Base-by-base conservation (phyloP, 1,284 basidiomycete species). In the Cystobasidium pallidum region DNA sequence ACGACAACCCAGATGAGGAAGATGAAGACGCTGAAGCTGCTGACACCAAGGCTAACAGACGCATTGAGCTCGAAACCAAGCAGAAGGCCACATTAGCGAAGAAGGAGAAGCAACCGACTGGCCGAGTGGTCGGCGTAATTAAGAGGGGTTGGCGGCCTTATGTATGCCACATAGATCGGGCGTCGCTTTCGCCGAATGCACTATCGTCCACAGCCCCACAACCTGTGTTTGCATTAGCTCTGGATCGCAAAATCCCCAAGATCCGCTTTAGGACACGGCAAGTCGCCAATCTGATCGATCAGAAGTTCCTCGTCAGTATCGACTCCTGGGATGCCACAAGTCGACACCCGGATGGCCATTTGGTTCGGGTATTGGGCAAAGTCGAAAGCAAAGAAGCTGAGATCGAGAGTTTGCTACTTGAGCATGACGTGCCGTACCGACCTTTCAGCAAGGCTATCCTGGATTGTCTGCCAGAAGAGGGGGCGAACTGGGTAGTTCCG, bases 111-210 rank as follows among this genome's bases (percentile, higher is more conserved):
- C 91, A 94, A 78, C 95, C 95, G 0, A 99, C 95, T 0, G 95
- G 95, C 10, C 87, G 88, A 17, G 86, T 99, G 2, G 91, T 98
- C 15, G 95, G 95, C 17, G 84, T 99, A 70, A 87, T 94, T 76
- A 95, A 95, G 81, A 87, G 96, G 21, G 96, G 96, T 79, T 99
- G 95, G 95, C 84, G 94, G 80, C 88, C 92, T 86, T 96, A 94
- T 79, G 95, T 99, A 51, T 97, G 94, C 81, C 95, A 98, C 81
- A 89, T 99, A 71, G 96, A 98, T 81, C 87, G 88, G 75, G 87
- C 89, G 0, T 94, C 94, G 1, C 85, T 98, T 55, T 89, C 91
- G 1, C 89, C 90, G 13, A 87, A 88, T 1, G 88, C 88, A 51
- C 80, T 87, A 28, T 92, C 91, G 0, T 92, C 91, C 1, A 86